Evolutionary conservation across 1,139 yeast species (phyloP).

Genomic region (Entelexis paramagnoliae): DNA sequence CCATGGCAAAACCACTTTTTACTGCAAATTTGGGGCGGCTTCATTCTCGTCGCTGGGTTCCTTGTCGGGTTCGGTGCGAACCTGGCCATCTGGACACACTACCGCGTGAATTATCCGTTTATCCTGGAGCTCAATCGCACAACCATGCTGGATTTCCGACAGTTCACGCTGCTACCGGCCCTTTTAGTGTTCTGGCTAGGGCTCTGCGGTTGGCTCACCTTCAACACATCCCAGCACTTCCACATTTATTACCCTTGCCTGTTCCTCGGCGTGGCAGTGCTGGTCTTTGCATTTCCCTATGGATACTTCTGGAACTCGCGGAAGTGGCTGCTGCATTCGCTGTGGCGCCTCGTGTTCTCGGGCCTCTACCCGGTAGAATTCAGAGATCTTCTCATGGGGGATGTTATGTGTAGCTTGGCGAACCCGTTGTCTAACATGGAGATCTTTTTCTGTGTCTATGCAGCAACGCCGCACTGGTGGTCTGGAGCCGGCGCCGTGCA

Average conservation of each 20-base stretch:
- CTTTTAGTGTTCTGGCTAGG: conserved; percentile 47
- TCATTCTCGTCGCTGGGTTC: conserved; percentile 53
- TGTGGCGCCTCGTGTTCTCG: conserved; percentile 63
- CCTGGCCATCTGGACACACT: conserved; percentile 60
- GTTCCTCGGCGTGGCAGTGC: conserved; percentile 45
- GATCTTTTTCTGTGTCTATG: conserved; percentile 73
- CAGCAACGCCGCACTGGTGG: conserved; percentile 37
- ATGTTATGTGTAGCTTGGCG: conserved; percentile 75
- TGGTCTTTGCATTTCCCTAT: conserved; percentile 23
- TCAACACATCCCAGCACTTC: conserved; percentile 31
- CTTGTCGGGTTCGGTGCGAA: conserved; percentile 56
- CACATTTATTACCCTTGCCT: conserved; percentile 69
- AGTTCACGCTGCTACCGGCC: conserved; percentile 55
- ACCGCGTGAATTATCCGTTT: conserved; percentile 77
- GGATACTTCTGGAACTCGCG: conserved; percentile 47
- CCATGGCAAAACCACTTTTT: conserved; percentile 36
- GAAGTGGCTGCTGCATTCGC: conserved; percentile 62
- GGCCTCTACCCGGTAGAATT: conserved; percentile 94
- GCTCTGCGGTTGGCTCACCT: conserved; percentile 64
- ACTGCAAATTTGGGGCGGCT: conserved; percentile 89
- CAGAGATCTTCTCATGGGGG: conserved; percentile 87
- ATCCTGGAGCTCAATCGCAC: conserved; percentile 80
- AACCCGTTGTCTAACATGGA: conserved; percentile 80
- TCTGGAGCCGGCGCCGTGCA: conserved; percentile 39
- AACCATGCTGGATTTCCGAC: conserved; percentile 55